Evolutionary conservation across 2,329 filamentous ascomycete genomes (phyloP), one percentile per base, ranked within the genome.

Genomic region (Blastomyces gilchristii): DNA sequence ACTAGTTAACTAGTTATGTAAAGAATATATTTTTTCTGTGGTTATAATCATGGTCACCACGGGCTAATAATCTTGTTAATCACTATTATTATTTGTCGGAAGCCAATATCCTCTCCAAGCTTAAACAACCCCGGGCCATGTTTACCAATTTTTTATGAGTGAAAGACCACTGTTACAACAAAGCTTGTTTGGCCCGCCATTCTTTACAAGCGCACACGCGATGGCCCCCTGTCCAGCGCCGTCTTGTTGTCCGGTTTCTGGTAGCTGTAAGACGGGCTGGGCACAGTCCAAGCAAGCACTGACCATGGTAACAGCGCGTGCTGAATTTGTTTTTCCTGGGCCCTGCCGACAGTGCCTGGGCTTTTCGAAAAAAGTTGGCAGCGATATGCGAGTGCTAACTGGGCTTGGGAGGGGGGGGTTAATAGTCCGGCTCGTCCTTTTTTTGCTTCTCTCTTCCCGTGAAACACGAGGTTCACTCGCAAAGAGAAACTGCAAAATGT

Each of bases 161-260:
- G 22, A 8, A 41, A 43, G 41, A 37, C 54, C 39, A 58, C 7
- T n/a, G 18, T 58, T 58, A 58, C 54, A 58, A 22, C n/a, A 22
- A 22, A 22, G n/a, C n/a, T 22, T 22, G 11, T 22, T 16, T 7
- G 18, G n/a, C 31, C 5, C 16, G 7, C 53, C 9, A 22, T 41
- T 56, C 53, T 39, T 39, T 58, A 58, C 57, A 58, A 58, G 57
- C 39, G 41, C 39, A 47, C 58, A 47, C 18, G 39, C 56, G 16
- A 41, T 59, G 28, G 2, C 37, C 43, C 16, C 43, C 43, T 47
- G 22, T 39, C 43, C 22, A 28, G 58, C 58, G 14, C 58, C 41
- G 25, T 49, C 56, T 54, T 6, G 31, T 11, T 28, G 37, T 58
- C 25, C 41, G 37, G 31, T 58, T 39, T 59, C 41, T 34, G 41